phyloP scores from a whole-genome alignment of 192 early-diverging fungal genomes.

The Backusella luteola region DNA sequence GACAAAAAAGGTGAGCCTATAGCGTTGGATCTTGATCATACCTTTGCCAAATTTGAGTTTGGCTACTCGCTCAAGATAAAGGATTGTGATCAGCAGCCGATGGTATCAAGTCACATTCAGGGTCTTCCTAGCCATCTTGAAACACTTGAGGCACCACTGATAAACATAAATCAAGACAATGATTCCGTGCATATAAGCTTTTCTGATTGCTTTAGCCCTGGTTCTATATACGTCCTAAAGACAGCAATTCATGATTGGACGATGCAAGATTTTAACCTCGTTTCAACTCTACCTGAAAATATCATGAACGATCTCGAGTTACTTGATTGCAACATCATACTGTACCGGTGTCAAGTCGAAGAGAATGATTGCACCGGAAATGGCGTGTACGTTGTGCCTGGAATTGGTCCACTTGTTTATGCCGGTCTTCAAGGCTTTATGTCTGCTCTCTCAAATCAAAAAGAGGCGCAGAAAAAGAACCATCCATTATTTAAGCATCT shows the following conservation, averaged over 20 bases:
- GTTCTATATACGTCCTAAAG: slow-evolving; percentile 72
- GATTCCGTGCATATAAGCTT: slow-evolving; percentile 59
- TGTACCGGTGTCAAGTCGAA: slow-evolving; percentile 85
- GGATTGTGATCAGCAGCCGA: slow-evolving; percentile 20
- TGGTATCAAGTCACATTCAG: slow-evolving; percentile 27
- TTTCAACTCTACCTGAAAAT: slow-evolving; percentile 57
- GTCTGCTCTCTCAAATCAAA: slow-evolving; percentile 71
- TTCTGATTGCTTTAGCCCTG: slow-evolving; percentile 75
- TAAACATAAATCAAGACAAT: slow-evolving; percentile 47
- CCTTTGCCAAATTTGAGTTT: slow-evolving; percentile 51
- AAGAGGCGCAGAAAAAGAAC: slow-evolving; percentile 82
- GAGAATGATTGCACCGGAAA: slow-evolving; percentile 81
- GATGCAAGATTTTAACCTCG: slow-evolving; percentile 47
- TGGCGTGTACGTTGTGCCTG: slow-evolving; percentile 88
- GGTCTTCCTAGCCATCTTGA: slow-evolving; percentile 50
- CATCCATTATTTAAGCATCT: slow-evolving; percentile 90
- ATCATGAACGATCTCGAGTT: slow-evolving; percentile 59
- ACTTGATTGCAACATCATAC: slow-evolving; percentile 76
- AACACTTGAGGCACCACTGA: slow-evolving; percentile 45
- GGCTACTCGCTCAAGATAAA: slow-evolving; percentile 53
- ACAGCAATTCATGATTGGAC: slow-evolving; percentile 56
- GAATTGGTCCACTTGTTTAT: slow-evolving; percentile 78
- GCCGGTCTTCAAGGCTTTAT: slow-evolving; percentile 94
- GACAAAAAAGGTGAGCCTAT: slow-evolving; percentile 42
- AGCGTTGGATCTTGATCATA: slow-evolving; percentile 59